A percentile compares a stretch with the other conserved stretches of the same genome.
Evolutionary conservation across 495 filamentous ascomycete genomes (phyloP).

Genomic region (Darksidea phi): DNA sequence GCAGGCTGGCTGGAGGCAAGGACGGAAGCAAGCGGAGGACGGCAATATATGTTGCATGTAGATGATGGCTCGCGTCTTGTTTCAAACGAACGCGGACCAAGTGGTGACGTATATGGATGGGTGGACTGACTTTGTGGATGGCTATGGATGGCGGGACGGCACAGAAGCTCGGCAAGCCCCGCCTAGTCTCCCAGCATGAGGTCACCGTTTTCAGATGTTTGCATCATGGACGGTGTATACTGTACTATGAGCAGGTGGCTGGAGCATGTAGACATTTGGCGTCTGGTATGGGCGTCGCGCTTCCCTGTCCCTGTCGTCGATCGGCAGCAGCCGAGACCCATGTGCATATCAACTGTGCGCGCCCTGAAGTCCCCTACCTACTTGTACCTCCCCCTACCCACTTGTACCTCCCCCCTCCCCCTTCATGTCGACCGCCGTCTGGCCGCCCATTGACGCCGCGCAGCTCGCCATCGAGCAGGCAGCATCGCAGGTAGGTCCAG

Average conservation of each 20-base stretch:
- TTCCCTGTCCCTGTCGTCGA: no score
- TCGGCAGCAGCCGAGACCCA: no score
- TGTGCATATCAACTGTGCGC: no score
- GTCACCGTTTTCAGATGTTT: constrained; percentile 6
- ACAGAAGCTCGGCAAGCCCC: no score
- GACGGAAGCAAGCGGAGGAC: no score
- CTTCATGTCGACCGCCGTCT: constrained; percentile 35
- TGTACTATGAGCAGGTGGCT: no score
- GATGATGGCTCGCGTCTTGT: background rate
- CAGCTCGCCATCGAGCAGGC: constrained; percentile 25
- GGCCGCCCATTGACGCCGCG: constrained; percentile 31
- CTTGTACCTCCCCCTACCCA: no score
- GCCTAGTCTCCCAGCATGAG: constrained; percentile 9
- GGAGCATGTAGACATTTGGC: background rate
- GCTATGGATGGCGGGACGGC: no score
- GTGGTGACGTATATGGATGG: constrained; percentile 8
- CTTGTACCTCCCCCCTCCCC: background rate
- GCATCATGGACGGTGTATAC: background rate
- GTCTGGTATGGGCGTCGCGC: background rate
- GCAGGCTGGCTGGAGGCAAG: no score
- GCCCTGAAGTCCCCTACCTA: no score
- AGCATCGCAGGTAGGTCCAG: constrained; percentile 20
- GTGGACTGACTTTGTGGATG: background rate
- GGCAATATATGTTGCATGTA: no score
- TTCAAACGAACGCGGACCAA: background rate